phyloP scores from a whole-genome alignment of 306 rosid species.

The Castanea mollissima region DNA sequence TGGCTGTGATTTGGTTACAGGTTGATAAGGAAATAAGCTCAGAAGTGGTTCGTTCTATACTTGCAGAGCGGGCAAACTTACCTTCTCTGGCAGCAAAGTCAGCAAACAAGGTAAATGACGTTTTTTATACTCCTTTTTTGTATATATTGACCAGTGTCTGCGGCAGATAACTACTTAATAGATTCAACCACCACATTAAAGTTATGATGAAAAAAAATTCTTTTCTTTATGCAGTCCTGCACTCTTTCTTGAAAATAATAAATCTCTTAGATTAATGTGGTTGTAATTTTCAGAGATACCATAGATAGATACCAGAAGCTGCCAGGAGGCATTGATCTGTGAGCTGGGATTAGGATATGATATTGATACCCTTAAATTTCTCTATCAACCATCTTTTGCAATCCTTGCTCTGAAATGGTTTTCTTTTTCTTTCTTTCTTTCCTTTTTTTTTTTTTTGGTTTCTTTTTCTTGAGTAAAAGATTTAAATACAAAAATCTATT shows the following conservation, averaged over 20 bases:
- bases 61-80: conserved; percentile 68
- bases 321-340: not conserved
- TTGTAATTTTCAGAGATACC: not conserved
- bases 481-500: not conserved
- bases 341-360: not conserved
- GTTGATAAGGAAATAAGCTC: conserved; percentile 77
- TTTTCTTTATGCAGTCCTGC: not conserved
- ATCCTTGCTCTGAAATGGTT: not conserved
- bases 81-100: conserved; percentile 86
- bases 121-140: not conserved
- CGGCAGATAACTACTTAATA: not conserved
- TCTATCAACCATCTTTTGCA: not conserved
- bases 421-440: too few species aligned
- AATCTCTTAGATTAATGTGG: not conserved
- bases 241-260: not conserved
- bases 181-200: not conserved
- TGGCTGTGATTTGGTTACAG: conserved; percentile 37
- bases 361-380: not conserved
- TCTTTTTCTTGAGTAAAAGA: not conserved
- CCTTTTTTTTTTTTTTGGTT: too few species aligned
- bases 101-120: conserved; percentile 60
- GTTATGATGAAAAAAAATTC: not conserved
- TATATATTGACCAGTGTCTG: not conserved
- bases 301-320: not conserved
- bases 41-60: conserved; percentile 84